These are phyloP conservation scores for Stagonosporopsis vannaccii DNA, from an alignment of 2,329 filamentous ascomycete genomes.

Conservation along the genomic window DNA sequence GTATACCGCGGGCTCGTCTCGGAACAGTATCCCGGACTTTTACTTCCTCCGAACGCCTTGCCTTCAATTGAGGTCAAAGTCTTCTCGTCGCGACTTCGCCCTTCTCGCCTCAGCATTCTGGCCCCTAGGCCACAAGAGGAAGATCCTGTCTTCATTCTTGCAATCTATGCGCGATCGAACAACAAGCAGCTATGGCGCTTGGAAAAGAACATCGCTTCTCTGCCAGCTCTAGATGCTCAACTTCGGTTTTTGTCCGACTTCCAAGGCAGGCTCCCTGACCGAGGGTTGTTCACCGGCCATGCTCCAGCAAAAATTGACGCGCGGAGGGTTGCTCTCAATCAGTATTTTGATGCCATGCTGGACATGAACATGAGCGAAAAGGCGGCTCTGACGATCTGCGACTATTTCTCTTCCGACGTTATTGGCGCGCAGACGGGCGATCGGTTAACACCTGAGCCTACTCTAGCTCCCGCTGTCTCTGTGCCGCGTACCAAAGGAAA, in stretches of 20 bases:
- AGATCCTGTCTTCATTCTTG: conserved; percentile 92
- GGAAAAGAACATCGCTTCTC: conserved; percentile 85
- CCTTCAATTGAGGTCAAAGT: conserved; percentile 86
- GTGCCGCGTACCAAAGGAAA: conserved; percentile 65
- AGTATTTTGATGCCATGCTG: conserved; percentile 84
- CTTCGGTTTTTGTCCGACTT: conserved; percentile 78
- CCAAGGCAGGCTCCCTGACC: conserved; percentile 79
- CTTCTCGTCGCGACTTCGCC: conserved; percentile 92
- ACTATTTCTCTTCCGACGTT: conserved; percentile 77
- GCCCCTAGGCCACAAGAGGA: conserved; percentile 83
- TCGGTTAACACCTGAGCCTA: conserved; percentile 64
- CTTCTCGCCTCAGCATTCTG: conserved; percentile 84
- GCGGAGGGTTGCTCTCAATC: conserved; percentile 78
- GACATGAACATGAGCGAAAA: conserved; percentile 81
- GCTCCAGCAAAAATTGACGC: conserved; percentile 93
- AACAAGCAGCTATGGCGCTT: conserved; percentile 87
- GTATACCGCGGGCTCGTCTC: conserved; percentile 82
- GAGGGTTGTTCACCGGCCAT: conserved; percentile 87
- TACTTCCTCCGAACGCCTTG: conserved; percentile 87
- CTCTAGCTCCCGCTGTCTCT: conserved; percentile 52
- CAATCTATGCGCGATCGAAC: conserved; percentile 79
- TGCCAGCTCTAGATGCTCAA: conserved; percentile 82
- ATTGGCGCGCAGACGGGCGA: conserved; percentile 64
- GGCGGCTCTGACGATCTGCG: conserved; percentile 82
- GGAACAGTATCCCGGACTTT: conserved; percentile 84